Evolutionary conservation across 2,329 filamentous ascomycete genomes (phyloP).

Genomic region (Penicillium corylophilum): DNA sequence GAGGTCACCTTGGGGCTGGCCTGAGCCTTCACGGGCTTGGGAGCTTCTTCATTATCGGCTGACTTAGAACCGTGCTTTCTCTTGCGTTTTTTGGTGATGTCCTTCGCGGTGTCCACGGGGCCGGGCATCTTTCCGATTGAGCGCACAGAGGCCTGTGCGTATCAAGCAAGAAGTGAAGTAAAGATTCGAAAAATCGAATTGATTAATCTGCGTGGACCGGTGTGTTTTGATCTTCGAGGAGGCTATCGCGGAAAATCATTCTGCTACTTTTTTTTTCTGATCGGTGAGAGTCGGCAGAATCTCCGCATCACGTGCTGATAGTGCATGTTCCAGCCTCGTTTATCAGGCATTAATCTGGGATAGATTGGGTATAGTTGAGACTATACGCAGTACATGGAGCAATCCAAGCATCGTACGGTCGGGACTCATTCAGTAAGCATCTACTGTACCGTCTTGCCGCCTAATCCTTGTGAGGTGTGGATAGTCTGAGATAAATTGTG

Average conservation of each 20-base stretch:
- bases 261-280: slow-evolving; percentile 28
- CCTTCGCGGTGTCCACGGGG: slow-evolving; percentile 39
- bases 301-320: slow-evolving; percentile 37
- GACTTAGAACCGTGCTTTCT: slow-evolving; percentile 41
- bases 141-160: slow-evolving; percentile 8
- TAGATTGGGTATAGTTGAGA: neutral
- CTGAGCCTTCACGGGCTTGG: slow-evolving; percentile 26
- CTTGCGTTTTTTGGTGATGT: slow-evolving; percentile 46
- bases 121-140: slow-evolving; percentile 31
- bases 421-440: neutral
- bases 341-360: slow-evolving; percentile 6
- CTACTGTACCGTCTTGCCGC: neutral
- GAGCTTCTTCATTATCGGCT: slow-evolving; percentile 26
- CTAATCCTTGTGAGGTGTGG: neutral
- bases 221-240: slow-evolving; percentile 27
- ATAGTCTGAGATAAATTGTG: neutral
- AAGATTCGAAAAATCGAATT: slow-evolving; percentile 4
- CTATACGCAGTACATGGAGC: neutral
- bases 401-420: neutral
- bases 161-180: slow-evolving; percentile 7
- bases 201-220: slow-evolving; percentile 7
- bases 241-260: slow-evolving; percentile 23
- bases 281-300: slow-evolving; percentile 27
- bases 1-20: slow-evolving; percentile 19
- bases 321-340: slow-evolving; percentile 10